Evolutionary conservation across 352 stramenopile genomes (phyloP), one percentile per base, ranked within the genome.

Genomic region (Phytophthora citrophthora): DNA sequence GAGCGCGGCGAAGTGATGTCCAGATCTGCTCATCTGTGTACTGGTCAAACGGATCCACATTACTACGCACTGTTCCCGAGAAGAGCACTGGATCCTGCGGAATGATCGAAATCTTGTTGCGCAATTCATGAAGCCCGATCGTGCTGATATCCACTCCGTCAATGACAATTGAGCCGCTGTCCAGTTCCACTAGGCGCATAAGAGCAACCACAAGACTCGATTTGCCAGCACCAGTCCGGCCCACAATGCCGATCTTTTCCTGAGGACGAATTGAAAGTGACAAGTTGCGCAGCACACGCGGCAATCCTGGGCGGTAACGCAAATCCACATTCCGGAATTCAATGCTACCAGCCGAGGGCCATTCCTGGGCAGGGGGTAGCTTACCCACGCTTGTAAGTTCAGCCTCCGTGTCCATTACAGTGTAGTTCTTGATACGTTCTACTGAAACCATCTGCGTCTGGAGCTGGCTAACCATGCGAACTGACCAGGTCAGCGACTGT

Each of bases 11-110:
- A 15, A 99, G 63, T 12, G 93, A 95, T 18, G 88, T 75, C 76
- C 89, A 81, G 40, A 99, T 90, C 48, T 97, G 85, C 16, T 90
- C 79, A 45, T 97, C 91, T 15, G 68, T 79, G 74, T 91, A 97
- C 61, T 96, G 64, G 23, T 88, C 73, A 64, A 97, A 98, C 15
- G 96, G 96, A 66, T 99, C 95, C 27, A 99, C 60, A 52, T 97
- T 98, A 51, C 77, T 89, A 16, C 93, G 81, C 32, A 99, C 77
- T 1, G 82, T 94, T n/a, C 97, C 96, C 7, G 84, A 93, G 72
- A 99, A 99, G 36, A 99, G 67, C 3, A 98, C 91, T 13, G 97
- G 96, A 55, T 99, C 93, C 72, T 99, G 95, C 4, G 91, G 90
- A 26, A 97, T 98, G 46, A 99, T 97, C 18, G 95, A 70, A 32